A percentile compares a stretch with the other conserved stretches of the same genome.
These are phyloP conservation scores for Ceratocystis huliohia DNA, from an alignment of 2,329 filamentous ascomycete species.

Conservation along the genomic window DNA sequence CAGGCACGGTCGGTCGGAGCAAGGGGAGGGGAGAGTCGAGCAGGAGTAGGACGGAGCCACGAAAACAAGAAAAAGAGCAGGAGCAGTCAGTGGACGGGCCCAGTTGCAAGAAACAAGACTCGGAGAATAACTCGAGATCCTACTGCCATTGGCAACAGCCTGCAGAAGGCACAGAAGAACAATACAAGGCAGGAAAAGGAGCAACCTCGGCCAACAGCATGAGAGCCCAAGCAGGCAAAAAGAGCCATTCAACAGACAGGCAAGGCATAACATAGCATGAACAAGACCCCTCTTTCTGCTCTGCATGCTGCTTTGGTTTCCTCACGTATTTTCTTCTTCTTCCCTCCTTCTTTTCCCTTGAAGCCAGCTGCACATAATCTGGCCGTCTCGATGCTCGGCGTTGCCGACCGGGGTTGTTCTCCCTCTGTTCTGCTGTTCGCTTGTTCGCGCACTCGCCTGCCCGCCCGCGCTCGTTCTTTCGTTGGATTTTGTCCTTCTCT, in stretches of 20 bases:
- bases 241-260: not conserved
- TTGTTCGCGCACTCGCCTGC: no score
- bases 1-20: not conserved
- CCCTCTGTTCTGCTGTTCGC: not conserved
- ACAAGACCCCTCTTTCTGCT: not conserved
- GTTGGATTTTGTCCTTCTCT: not conserved
- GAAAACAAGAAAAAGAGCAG: not conserved
- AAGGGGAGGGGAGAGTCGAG: not conserved
- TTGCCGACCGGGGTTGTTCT: not conserved
- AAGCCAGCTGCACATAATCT: not conserved
- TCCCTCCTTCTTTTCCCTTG: not conserved
- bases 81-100: not conserved
- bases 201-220: no score
- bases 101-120: not conserved
- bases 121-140: not conserved
- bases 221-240: not conserved
- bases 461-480: not conserved
- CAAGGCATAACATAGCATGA: not conserved
- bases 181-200: no score
- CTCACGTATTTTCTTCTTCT: not conserved
- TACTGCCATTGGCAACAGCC: no score
- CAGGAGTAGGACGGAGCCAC: not conserved
- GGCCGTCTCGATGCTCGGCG: not conserved
- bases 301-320: not conserved
- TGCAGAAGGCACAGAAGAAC: not conserved